Base-by-base conservation (phyloP, 805 yeast genomes). In the Monosporozyma siamensis region DNA sequence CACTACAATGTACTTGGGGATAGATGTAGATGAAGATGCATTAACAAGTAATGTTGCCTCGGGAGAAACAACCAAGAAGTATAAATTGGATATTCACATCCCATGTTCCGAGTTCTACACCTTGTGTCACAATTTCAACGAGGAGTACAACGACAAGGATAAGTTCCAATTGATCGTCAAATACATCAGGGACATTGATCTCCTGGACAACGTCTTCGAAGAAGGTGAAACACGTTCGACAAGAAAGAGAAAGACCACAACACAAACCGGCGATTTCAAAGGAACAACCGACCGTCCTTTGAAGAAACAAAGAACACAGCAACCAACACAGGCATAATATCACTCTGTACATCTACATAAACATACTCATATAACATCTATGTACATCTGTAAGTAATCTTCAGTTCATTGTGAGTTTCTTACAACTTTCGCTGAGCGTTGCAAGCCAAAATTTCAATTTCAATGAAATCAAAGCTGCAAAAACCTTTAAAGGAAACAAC, bases 91-190 rank as follows among this genome's bases (percentile, higher is more conserved):
- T 59, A 81, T 90, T 44, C 95, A 83, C 54, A 75, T 79, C 48
- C 95, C 95, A 15, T 89, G 97, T 58, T 74, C 85, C 17, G 97
- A 92, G 47, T 92, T 90, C 60, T 87, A 75, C 65, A 79, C 74
- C 34, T 64, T 86, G 6, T 86, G 97, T 63, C 79, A 85, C 49
- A 72, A 77, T 26, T 85, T 90, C 78, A 70, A 70, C 17, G 70
- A 71, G 30, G 92, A 76, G 54, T 75, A 82, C 50, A 81, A 77
- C 41, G 74, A 77, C 35, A 62, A 71, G 8, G 71, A 78, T 47
- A 66, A 55, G 12, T 68, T 54, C 54, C 68, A 78, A 20, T 68
- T 90, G 47, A 70, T 75, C 43, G 78, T 88, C 53, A 80, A 78
- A 56, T 84, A 78, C 54, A 86, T 82, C 39, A 83, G 85, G 53